Evolutionary conservation across 2,329 filamentous ascomycete species (phyloP), one percentile per base, ranked within the genome.

Genomic region (Magnaporthiopsis incrustans): DNA sequence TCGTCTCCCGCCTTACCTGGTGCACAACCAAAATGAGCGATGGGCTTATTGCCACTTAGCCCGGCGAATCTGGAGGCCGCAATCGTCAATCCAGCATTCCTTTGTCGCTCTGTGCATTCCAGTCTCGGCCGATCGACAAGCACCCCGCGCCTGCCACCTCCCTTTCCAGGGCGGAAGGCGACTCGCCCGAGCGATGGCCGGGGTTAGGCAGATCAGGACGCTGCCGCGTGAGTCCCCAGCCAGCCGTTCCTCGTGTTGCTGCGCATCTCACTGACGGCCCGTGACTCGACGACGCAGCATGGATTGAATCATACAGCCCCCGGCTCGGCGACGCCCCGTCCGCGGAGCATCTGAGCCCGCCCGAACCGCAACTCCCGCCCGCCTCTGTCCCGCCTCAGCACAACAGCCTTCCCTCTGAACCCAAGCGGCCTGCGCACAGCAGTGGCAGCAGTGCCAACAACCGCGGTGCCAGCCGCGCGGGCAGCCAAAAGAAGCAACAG

Each of bases 341-440:
- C 10, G 53, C 35, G 33, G 61, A 63, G 56, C 53, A 63, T 32
- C 56, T 62, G n/a, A 62, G 53, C 50, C 61, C 61, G 2, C 61
- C 38, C 22, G 61, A 62, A 22, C 50, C 57, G 15, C 64, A 67
- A n/a, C 67, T 66, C 15, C 69, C 69, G 14, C 67, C 67, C 7
- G 62, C 61, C 14, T 63, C 68, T 1, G 56, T 67, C n/a, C 61
- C 56, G 6, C 66, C 69, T 12, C 68, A 69, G 32, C 69, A 70
- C 65, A 70, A 70, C 63, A 64, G 67, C 38, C 58, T 64, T 6
- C 69, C 68, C 3, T 58, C 66, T 1, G 66, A 69, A 10, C 61
- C 66, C 11, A 63, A 57, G n/a, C 63, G 67, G 27, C 35, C 50
- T 8, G 50, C 57, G n/a, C 33, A 59, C 8, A 27, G 32, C 7